Conservation (phyloP, 768 basidiomycete species). For the Heimioporus sp. region DNA sequence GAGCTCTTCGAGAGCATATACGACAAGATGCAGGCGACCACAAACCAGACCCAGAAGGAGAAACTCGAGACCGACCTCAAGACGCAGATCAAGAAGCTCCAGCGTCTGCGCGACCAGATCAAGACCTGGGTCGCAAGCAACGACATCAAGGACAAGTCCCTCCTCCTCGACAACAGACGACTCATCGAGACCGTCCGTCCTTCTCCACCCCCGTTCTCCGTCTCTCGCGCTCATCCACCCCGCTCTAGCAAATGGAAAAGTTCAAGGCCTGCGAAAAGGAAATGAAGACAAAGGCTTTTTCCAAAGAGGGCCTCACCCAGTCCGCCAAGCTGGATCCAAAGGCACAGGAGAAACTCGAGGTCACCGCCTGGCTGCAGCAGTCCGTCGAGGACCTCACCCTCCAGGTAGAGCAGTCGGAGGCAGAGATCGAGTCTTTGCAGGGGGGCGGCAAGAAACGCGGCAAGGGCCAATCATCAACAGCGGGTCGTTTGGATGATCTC, state of each 20-base stretch:
- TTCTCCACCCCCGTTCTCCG: slow-evolving; percentile 9
- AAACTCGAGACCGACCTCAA: slow-evolving; percentile 95
- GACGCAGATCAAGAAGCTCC: slow-evolving; percentile 97
- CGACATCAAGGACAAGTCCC: slow-evolving; percentile 98
- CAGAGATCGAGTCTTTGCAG: slow-evolving; percentile 87
- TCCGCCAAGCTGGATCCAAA: slow-evolving; percentile 94
- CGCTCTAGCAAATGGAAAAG: slow-evolving; percentile 97
- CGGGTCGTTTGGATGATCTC: slow-evolving; percentile 77
- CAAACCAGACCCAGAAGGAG: slow-evolving; percentile 98
- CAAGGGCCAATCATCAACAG: slow-evolving; percentile 60
- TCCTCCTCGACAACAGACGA: slow-evolving; percentile 88
- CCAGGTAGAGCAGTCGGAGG: slow-evolving; percentile 93
- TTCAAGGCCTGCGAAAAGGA: slow-evolving; percentile 99
- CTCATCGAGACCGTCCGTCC: slow-evolving; percentile 91
- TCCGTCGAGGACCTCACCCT: slow-evolving; percentile 90
- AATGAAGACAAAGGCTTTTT: slow-evolving; percentile 99
- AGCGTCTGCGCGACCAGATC: slow-evolving; percentile 81
- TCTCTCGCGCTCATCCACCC: slow-evolving; percentile 1
- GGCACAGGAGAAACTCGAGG: slow-evolving; percentile 94
- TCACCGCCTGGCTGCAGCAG: slow-evolving; percentile 79
- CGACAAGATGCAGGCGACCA: slow-evolving; percentile 96
- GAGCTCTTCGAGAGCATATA: slow-evolving; percentile 94
- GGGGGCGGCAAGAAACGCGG: slow-evolving; percentile 82
- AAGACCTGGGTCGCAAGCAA: slow-evolving; percentile 96
- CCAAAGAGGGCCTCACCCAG: slow-evolving; percentile 95